Base-by-base conservation (phyloP, 1,284 basidiomycete genomes). In the Leccinum pallidistipes region DNA sequence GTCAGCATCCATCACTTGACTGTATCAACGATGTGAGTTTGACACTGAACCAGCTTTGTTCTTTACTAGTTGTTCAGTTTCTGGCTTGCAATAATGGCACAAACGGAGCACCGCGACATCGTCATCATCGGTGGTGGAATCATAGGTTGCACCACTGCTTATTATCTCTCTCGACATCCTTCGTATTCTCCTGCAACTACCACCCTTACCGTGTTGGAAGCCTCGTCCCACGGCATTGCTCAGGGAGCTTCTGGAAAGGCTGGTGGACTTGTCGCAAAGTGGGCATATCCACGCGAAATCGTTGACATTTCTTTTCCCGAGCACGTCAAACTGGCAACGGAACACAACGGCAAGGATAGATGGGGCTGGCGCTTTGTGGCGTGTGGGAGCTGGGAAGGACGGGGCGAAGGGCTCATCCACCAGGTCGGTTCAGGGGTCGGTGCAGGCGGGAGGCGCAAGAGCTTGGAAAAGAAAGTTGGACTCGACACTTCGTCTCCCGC, bases 171-270 rank as follows among this genome's bases (percentile, higher is more conserved):
- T 16, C 80, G 80, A 21, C 85, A 90, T 63, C 81, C 84, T 3
- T 76, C 74, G 6, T 84, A 81, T 65, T 70, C 75, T 14, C 62
- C 76, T 10, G 67, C 71, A 1, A 73, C 74, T 6, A 77, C 78
- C 14, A 78, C 73, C n/a, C 77, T 91, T 55, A 89, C 83, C 7
- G 73, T 98, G 6, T 74, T 97, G 56, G 95, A 98, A 76, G 89
- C 92, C 3, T 92, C 89, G 1, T 73, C 69, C 8, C 69, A 81
- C 49, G 87, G 88, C n/a, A 78, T 81, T 18, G 88, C 87, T 0
- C 87, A 89, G 64, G 88, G 90, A 0, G 93, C 95, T 1, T 92
- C 88, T 0, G 95, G 95, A 5, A 97, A 97, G 73, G 91, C 93
- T 0, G 95, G 94, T 2, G 95, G 95, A 0, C 87, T 98, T n/a